These are phyloP conservation scores for Priceomyces fermenticarens DNA, from an alignment of 805 yeast species.

Conservation along the genomic window DNA sequence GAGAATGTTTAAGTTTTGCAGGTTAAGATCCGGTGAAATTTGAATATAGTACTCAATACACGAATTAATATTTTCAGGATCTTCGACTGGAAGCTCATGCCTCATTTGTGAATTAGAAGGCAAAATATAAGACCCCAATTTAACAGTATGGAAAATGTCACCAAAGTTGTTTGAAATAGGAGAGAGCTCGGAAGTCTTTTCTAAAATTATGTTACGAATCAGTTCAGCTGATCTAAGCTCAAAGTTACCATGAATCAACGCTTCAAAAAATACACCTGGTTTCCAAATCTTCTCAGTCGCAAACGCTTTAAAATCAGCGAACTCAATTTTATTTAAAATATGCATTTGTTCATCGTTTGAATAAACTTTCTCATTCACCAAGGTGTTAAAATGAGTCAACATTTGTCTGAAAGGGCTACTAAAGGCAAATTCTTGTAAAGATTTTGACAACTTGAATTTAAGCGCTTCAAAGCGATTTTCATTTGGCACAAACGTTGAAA, in stretches of 20 bases:
- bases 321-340: slow-evolving; percentile 42
- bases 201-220: slow-evolving; percentile 42
- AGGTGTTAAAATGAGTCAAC: slow-evolving; percentile 55
- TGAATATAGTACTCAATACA: slow-evolving; percentile 79
- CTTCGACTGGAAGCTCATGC: slow-evolving; percentile 53
- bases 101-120: slow-evolving; percentile 39
- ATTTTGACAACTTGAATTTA: slow-evolving; percentile 61
- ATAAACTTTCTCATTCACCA: slow-evolving; percentile 75
- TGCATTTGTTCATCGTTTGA: slow-evolving; percentile 56
- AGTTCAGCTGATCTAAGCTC: slow-evolving; percentile 50
- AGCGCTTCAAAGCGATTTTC: slow-evolving; percentile 62
- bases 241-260: slow-evolving; percentile 75
- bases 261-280: slow-evolving; percentile 63
- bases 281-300: slow-evolving; percentile 44
- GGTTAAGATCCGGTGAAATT: slow-evolving; percentile 41
- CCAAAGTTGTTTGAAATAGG: slow-evolving; percentile 37
- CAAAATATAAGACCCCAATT: slow-evolving; percentile 38
- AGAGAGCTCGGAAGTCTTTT: slow-evolving; percentile 22
- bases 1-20: slow-evolving; percentile 38
- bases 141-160: slow-evolving; percentile 13
- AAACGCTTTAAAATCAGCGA: slow-evolving; percentile 51
- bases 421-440: slow-evolving; percentile 64
- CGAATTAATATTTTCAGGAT: slow-evolving; percentile 73
- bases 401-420: slow-evolving; percentile 79
- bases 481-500: slow-evolving; percentile 50